phyloP scores from a whole-genome alignment of 305 asterid genomes.

The Salvia sclarea region DNA sequence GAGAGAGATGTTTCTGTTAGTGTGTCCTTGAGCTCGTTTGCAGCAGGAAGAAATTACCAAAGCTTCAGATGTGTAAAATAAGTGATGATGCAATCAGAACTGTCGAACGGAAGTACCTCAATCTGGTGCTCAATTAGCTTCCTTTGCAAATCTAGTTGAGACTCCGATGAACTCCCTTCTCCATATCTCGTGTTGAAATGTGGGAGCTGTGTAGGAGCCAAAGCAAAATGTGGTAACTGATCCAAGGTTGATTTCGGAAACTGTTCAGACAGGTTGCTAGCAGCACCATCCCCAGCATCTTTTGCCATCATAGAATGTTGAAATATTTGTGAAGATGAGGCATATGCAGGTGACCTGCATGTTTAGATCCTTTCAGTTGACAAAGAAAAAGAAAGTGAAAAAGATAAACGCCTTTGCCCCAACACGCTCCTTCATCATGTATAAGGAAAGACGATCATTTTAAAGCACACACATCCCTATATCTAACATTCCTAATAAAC shows the following conservation, averaged over 20 bases:
- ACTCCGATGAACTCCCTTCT: constrained; percentile 34
- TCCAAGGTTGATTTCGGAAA: constrained; percentile 34
- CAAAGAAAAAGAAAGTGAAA: not conserved
- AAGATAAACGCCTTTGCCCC: not conserved
- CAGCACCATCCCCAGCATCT: constrained; percentile 36
- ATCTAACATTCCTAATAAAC: no score
- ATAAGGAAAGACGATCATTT: not conserved
- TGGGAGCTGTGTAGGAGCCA: constrained; percentile 24
- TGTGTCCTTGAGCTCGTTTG: constrained; percentile 25
- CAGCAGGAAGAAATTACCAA: constrained; percentile 16
- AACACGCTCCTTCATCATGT: not conserved
- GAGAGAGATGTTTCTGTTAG: not conserved
- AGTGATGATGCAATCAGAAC: constrained; percentile 3
- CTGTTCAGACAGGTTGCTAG: constrained; percentile 36
- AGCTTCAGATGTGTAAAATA: constrained; percentile 8
- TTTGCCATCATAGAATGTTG: constrained; percentile 26
- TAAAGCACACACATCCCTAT: not conserved
- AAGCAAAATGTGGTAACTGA: constrained; percentile 33
- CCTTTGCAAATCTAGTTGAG: constrained; percentile 39
- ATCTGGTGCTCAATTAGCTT: constrained; percentile 44
- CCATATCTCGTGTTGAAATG: constrained; percentile 19
- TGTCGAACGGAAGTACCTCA: constrained; percentile 40
- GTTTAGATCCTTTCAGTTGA: constrained; percentile 13
- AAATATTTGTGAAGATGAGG: constrained; percentile 44
- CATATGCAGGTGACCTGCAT: constrained; percentile 66